Conservation (phyloP, 1,284 basidiomycete genomes). For the Sporisorium graminicola region DNA sequence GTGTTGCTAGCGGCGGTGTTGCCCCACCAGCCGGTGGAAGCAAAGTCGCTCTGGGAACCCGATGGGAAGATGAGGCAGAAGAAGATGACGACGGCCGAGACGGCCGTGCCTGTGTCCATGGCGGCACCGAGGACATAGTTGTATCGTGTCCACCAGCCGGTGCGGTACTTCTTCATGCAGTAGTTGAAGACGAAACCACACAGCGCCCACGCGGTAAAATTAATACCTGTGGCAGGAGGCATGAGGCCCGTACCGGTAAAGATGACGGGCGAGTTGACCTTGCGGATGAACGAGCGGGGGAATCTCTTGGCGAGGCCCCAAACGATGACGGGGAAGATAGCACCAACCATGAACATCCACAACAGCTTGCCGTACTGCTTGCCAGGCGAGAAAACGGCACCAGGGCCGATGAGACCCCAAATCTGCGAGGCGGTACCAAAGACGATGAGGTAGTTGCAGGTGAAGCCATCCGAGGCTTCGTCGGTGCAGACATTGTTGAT, state of each 20-base stretch:
- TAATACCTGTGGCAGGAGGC: slow-evolving; percentile 69
- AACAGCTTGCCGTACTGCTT: slow-evolving; percentile 58
- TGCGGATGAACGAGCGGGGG: slow-evolving; percentile 51
- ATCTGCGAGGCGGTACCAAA: slow-evolving; percentile 64
- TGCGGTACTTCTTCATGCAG: slow-evolving; percentile 62
- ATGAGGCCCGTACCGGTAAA: slow-evolving; percentile 62
- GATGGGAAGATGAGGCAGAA: slow-evolving; percentile 50
- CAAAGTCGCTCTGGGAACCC: slow-evolving; percentile 40
- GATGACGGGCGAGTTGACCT: slow-evolving; percentile 62
- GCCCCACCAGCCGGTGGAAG: slow-evolving; percentile 57
- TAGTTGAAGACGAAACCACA: slow-evolving; percentile 73
- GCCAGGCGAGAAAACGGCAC: slow-evolving; percentile 55
- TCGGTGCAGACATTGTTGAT: slow-evolving; percentile 78
- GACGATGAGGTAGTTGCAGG: slow-evolving; percentile 55
- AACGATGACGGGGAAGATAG: slow-evolving; percentile 58
- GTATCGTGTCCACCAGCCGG: slow-evolving; percentile 71
- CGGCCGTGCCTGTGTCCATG: slow-evolving; percentile 69
- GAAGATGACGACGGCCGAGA: slow-evolving; percentile 57
- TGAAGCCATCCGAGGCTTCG: slow-evolving; percentile 64
- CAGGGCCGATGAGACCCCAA: slow-evolving; percentile 72
- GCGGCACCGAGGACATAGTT: slow-evolving; percentile 70
- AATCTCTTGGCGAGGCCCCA: slow-evolving; percentile 58
- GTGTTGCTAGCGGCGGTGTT: slow-evolving; percentile 61
- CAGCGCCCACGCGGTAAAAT: slow-evolving; percentile 67
- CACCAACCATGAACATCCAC: slow-evolving; percentile 63